Evolutionary conservation across 1,284 basidiomycete species (phyloP).

Genomic region (Moesziomyces aphidis): DNA sequence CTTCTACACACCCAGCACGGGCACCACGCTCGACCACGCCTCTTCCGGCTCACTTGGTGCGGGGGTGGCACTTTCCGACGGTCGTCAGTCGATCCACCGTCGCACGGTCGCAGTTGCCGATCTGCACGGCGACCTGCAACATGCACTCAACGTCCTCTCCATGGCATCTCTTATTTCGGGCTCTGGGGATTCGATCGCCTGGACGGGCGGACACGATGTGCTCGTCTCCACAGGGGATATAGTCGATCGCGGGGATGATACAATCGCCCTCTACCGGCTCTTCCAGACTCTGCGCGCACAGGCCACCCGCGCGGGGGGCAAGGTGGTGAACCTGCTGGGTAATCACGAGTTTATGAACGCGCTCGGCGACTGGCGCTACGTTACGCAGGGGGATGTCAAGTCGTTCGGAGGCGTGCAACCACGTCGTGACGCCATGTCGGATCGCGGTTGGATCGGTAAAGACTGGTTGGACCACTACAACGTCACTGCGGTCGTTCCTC

Average conservation of each 20-base stretch:
- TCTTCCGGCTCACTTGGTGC: conserved; percentile 6
- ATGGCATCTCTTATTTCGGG: conserved; percentile 51
- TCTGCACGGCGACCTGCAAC: conserved; percentile 62
- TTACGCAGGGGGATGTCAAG: conserved; percentile 68
- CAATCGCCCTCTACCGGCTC: conserved; percentile 60
- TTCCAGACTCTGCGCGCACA: conserved; percentile 55
- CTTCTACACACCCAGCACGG: conserved; percentile 6
- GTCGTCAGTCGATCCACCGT: conserved; percentile 17
- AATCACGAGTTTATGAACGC: conserved; percentile 68
- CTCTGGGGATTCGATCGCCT: conserved; percentile 5
- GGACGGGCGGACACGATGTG: conserved; percentile 57
- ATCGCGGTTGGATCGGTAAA: conserved; percentile 68
- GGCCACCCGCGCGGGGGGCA: conserved; percentile 44
- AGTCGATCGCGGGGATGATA: conserved; percentile 66
- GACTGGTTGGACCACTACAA: conserved; percentile 60
- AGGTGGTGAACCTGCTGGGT: conserved; percentile 54
- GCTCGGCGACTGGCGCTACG: conserved; percentile 69
- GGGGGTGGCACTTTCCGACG: conserved; percentile 4
- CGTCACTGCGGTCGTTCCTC: conserved; percentile 45
- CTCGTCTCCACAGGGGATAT: conserved; percentile 66
- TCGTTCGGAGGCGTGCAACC: conserved; percentile 59
- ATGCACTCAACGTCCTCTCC: conserved; percentile 59
- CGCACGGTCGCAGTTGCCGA: conserved; percentile 62
- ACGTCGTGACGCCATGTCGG: conserved; percentile 56
- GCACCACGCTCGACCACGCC: neutral